Evolutionary conservation across 257 asterid species (phyloP).

Genomic region (Phtheirospermum japonicum): DNA sequence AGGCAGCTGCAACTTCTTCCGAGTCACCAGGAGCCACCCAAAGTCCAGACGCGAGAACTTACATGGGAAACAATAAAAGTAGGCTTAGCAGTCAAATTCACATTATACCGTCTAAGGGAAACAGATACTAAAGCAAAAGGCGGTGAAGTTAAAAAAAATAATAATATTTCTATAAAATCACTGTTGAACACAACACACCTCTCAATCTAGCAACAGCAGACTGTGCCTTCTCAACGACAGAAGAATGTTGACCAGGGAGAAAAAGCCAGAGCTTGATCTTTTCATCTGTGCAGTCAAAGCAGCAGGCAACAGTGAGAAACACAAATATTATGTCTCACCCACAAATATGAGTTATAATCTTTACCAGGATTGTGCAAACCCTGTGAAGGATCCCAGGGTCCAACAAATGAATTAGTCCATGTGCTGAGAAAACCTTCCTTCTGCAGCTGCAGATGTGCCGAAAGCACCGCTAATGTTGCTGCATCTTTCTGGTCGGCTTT

Average conservation of each 20-base stretch:
- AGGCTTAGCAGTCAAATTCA: conserved; percentile 24
- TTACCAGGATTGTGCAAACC: conserved; percentile 98
- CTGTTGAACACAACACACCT: conserved; percentile 43
- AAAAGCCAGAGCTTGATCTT: conserved; percentile 99
- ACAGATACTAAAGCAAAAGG: not conserved
- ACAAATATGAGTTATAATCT: conserved; percentile 25
- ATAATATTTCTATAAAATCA: conserved; percentile 17
- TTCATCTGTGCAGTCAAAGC: conserved; percentile 62
- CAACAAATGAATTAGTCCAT: conserved; percentile 97
- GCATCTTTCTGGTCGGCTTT: conserved; percentile 74
- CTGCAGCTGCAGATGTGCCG: conserved; percentile 87
- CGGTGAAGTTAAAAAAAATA: not conserved
- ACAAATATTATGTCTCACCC: conserved; percentile 12
- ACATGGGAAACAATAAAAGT: conserved; percentile 20
- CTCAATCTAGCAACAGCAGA: conserved; percentile 72
- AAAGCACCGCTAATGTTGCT: conserved; percentile 67
- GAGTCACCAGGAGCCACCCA: conserved; percentile 99
- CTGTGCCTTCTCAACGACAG: conserved; percentile 82
- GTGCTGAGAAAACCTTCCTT: conserved; percentile 90
- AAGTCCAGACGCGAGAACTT: conserved; percentile 92
- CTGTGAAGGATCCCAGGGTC: conserved; percentile 99
- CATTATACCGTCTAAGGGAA: conserved; percentile 17
- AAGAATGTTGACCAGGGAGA: conserved; percentile 81
- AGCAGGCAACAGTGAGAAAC: conserved; percentile 35
- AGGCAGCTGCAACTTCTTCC: conserved; percentile 92